Base-by-base conservation (phyloP, 257 asterid species). In the Nicotiana obtusifolia region DNA sequence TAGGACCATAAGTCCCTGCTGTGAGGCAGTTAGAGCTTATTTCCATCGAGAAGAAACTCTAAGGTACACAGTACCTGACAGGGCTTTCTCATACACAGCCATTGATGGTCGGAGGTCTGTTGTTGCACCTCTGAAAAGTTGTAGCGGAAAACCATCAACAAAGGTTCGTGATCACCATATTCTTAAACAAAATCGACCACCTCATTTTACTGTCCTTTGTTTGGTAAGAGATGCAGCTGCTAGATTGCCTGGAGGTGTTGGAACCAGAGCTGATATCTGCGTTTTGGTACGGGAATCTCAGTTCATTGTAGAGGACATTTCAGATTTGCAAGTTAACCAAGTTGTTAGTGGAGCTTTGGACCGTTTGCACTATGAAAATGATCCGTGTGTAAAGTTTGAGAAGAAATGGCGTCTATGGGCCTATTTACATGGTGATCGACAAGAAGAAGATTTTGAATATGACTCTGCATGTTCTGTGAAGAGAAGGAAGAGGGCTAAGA, bases 211-310 rank as follows among this genome's bases (percentile, higher is more conserved):
- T 4, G 90, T 96, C 84, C 94, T 94, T 10, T 94, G 98, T 85
- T 95, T 94, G 35, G 99, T 94, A 73, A 89, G 99, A 84, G 98
- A 94, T 86, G 99, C 99, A 6, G 97, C 99, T 22, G 89, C 98
- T 15, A 87, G 98, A 87, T 90, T 94, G 90, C 98, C 98, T 15
- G 98, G 97, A 81, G 90, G 94, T 87, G 91, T 94, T 82, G 98
- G 99, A 82, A 96, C 95, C 16, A 84, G 99, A 67, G 98, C 97
- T 3, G 98, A 96, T 82, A 97, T 92, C 19, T 93, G 97, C 77
- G 89, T 96, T 24, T 87, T 96, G 89, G 89, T 94, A 56, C 88
- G 98, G 88, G 97, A 96, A 82, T 94, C 98, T 4, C 99, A 96
- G 82, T 96, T 91, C 76, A 87, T 93, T 77, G 97, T 93, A 82